Percentiles rank a stretch among this genome's conserved stretches.
Evolutionary conservation across 495 filamentous ascomycete genomes (phyloP).

Genomic region (Aspergillus carlsbadensis): DNA sequence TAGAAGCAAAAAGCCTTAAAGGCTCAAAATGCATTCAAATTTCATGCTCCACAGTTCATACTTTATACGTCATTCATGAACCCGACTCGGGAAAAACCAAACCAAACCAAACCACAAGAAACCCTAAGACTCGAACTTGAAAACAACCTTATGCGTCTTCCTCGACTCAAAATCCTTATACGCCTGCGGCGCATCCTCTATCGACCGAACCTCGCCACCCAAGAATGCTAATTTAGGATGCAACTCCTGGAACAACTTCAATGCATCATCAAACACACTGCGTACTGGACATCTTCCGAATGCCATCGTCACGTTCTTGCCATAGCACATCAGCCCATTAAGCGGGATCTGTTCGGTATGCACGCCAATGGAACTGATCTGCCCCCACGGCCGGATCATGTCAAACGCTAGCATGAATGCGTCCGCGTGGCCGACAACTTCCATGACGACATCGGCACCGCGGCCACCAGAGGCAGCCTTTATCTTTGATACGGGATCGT

Average conservation of each 20-base stretch:
- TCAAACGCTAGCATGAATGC: conserved; percentile 79
- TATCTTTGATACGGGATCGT: conserved; percentile 63
- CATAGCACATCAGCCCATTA: conserved; percentile 67
- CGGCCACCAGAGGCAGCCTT: conserved; percentile 71
- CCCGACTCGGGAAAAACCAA: no score
- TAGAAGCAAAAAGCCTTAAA: no score
- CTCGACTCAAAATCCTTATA: conserved; percentile 81
- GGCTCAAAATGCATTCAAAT: no score
- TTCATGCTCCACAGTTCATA: no score
- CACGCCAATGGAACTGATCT: conserved; percentile 78
- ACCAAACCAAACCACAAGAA: background rate
- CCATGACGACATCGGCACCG: conserved; percentile 81
- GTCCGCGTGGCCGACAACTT: conserved; percentile 76
- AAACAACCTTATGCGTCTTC: conserved; percentile 69
- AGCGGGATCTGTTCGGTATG: conserved; percentile 81
- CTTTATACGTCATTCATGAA: no score
- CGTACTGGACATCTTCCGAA: conserved; percentile 83
- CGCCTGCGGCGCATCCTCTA: conserved; percentile 68
- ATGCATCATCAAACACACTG: conserved; percentile 67
- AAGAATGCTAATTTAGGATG: conserved; percentile 73
- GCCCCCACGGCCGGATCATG: conserved; percentile 76
- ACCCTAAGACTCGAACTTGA: background rate
- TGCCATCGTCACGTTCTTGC: conserved; percentile 75
- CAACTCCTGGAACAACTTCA: conserved; percentile 68
- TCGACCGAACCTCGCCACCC: conserved; percentile 75